Base-by-base conservation (phyloP, 257 asterid genomes). In the Henckelia pumila region DNA sequence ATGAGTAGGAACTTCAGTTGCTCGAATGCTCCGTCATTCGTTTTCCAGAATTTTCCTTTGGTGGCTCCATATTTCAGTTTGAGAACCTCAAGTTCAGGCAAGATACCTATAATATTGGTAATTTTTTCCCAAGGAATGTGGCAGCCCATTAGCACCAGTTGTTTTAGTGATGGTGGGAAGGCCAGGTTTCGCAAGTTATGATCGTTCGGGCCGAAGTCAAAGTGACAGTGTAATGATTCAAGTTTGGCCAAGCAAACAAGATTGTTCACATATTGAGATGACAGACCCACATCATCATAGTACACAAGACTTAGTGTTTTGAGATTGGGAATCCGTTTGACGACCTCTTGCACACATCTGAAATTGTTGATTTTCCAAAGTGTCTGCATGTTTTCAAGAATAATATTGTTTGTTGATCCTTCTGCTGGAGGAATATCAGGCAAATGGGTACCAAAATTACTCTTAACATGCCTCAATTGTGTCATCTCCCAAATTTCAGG, bases 31-130 rank as follows among this genome's bases (percentile, higher is more conserved):
- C 20, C 64, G 11, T 28, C 22, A 26, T 17, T 59, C 17, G 64
- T 5, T 59, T 59, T 8, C 64, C 64, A 59, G 2, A 5, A 8
- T 0, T 59, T 13, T 32, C 64, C 64, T 26, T 6, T 8, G 6
- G 17, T 24, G 64, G 64, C 29, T 6, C 17, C 8, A 11, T 2
- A 6, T 28, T 26, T 25, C 20, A 28, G 9, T 28, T 59, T 59
- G 35, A 59, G 64, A 16, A 59, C 37, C 11, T 59, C 37, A 7
- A 59, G 64, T 11, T 59, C 11, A 14, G 64, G 40, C 64, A 59
- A 26, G 11, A 8, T 5, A 28, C 37, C 64, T 2, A 11, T 10
- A 19, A 59, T 22, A n/a, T n/a, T n/a, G 64, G 37, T 32, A 9
- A 32, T 7, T 32, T 32, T 9, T 32, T 32, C 37, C 37, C 64